Conservation (phyloP, 78 protist genomes). For the Dictyostelium purpureum region DNA sequence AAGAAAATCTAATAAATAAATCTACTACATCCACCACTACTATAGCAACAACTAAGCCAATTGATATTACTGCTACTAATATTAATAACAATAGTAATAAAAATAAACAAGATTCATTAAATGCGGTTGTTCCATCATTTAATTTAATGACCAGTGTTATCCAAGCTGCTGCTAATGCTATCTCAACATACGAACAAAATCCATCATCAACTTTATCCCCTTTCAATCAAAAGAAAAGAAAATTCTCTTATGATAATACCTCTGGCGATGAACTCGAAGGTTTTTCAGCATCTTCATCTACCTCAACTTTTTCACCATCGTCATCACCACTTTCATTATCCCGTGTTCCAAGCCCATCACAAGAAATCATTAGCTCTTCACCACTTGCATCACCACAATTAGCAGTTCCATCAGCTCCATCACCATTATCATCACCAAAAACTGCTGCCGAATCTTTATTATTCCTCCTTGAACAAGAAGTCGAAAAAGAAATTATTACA, state of each 20-base stretch:
- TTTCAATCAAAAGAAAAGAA: background rate
- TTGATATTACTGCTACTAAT: background rate
- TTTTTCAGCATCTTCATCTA: background rate
- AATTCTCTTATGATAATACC: background rate
- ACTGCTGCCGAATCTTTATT: slow-evolving; percentile 8
- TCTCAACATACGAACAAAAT: background rate
- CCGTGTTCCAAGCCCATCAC: slow-evolving; percentile 13
- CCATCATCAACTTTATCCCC: no score
- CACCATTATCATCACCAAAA: background rate
- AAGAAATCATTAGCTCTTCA: background rate
- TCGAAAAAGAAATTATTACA: slow-evolving; percentile 38
- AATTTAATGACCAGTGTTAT: background rate
- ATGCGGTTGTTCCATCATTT: background rate
- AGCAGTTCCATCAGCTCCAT: slow-evolving; percentile 13
- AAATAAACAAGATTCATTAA: no score
- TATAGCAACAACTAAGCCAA: background rate
- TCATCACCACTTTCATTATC: background rate
- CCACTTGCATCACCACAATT: slow-evolving; percentile 1
- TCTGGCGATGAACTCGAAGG: background rate
- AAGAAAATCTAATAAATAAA: background rate
- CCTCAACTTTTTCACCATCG: background rate
- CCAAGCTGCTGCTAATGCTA: background rate
- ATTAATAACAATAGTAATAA: no score
- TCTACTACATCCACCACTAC: background rate
- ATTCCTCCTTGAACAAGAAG: slow-evolving; percentile 47